Evolutionary conservation across 75 land plant species (phyloP).

Genomic region (Picea sitchensis): DNA sequence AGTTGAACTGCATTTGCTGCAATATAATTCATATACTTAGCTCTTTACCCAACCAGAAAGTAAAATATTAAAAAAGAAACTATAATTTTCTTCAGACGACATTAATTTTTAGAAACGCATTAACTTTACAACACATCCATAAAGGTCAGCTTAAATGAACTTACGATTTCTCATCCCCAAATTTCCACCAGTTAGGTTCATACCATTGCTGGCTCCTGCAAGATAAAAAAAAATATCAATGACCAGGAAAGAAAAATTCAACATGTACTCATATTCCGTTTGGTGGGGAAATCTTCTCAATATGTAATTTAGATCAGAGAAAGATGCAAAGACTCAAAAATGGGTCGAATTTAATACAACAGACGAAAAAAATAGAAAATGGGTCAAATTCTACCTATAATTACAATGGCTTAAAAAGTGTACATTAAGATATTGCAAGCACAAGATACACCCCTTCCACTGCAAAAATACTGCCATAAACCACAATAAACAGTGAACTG

Average conservation of each 20-base stretch:
- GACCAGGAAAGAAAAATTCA: background rate
- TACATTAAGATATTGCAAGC: background rate
- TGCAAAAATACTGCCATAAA: background rate
- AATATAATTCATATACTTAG: background rate
- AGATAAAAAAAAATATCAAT: background rate
- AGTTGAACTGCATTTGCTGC: background rate
- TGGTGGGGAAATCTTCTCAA: background rate
- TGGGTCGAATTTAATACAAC: too few relatives aligned
- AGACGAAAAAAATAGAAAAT: background rate
- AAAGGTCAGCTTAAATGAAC: constrained; percentile 16
- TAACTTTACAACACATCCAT: background rate
- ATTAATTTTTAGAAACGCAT: background rate
- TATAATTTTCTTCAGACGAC: background rate
- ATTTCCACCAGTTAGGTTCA: constrained; percentile 98
- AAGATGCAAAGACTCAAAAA: background rate
- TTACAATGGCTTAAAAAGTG: background rate
- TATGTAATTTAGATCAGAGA: background rate
- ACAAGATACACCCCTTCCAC: background rate
- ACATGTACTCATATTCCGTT: background rate
- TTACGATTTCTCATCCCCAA: constrained; percentile 88
- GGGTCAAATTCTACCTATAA: background rate
- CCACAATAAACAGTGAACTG: background rate
- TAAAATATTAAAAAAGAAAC: background rate
- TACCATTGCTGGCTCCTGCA: constrained; percentile 86
- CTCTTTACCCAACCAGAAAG: background rate